Percentiles rank a stretch among this genome's conserved stretches.
Conservation (phyloP, 2,329 filamentous ascomycete genomes). For the Nothopassalora personata region DNA sequence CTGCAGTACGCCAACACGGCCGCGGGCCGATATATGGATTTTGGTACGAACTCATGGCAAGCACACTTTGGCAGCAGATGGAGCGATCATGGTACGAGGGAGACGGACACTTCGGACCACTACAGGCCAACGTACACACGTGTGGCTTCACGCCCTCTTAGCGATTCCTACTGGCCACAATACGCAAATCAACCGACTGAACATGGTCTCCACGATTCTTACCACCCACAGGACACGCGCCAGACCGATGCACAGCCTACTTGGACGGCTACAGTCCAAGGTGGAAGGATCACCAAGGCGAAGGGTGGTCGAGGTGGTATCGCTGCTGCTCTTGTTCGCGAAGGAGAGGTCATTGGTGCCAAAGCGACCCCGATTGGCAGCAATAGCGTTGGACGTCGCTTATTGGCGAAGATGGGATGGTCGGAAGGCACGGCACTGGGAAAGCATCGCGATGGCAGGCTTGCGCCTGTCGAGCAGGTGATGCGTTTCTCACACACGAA, state of each 20-base stretch:
- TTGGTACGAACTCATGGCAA: not conserved
- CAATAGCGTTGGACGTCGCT: conserved; percentile 75
- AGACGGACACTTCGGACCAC: too few species aligned
- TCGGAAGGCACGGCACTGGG: conserved; percentile 79
- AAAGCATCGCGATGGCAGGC: conserved; percentile 73
- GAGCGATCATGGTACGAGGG: not conserved
- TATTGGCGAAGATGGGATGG: conserved; percentile 99
- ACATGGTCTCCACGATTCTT: not conserved
- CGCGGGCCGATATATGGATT: not conserved
- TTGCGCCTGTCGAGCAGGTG: conserved; percentile 78
- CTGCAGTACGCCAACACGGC: not conserved
- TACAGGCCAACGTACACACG: not conserved
- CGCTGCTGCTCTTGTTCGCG: conserved; percentile 55
- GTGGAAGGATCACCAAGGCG: not conserved
- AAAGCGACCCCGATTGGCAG: conserved; percentile 75
- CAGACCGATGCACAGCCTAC: not conserved
- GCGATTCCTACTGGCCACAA: not conserved
- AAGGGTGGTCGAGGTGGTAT: conserved; percentile 9
- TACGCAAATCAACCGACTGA: not conserved
- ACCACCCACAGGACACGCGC: not conserved
- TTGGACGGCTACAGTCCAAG: not conserved
- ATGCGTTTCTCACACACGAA: conserved; percentile 71
- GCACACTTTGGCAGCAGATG: not conserved
- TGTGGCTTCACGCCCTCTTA: not conserved
- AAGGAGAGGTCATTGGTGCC: conserved; percentile 84